These are phyloP conservation scores for Rhodofomes roseus DNA, from an alignment of 1,284 basidiomycete genomes.

Conservation along the genomic window DNA sequence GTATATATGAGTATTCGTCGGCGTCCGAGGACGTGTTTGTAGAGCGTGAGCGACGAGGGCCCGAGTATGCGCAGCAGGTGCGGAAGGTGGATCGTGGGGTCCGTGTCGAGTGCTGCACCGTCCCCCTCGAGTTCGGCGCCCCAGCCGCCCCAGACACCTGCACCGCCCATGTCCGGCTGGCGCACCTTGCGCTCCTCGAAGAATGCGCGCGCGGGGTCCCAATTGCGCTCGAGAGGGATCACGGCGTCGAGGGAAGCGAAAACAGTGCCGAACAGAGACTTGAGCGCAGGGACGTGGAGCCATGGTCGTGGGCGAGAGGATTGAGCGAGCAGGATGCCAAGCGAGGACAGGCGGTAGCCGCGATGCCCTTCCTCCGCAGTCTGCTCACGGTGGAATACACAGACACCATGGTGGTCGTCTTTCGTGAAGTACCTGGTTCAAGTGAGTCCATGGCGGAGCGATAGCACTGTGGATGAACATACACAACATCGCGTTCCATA, in stretches of 20 bases:
- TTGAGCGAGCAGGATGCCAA: conserved; percentile 69
- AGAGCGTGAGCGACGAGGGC: conserved; percentile 69
- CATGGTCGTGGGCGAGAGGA: conserved; percentile 66
- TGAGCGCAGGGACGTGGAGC: conserved; percentile 61
- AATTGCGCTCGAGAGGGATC: conserved; percentile 54
- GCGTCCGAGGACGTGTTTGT: conserved; percentile 72
- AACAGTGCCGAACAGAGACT: conserved; percentile 52
- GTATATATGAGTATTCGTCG: conserved; percentile 73
- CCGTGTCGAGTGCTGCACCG: conserved; percentile 22
- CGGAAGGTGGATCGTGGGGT: conserved; percentile 61
- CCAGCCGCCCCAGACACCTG: conserved; percentile 65
- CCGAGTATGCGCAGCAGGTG: conserved; percentile 71
- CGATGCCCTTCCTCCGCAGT: conserved; percentile 69
- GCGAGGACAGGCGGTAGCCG: conserved; percentile 72
- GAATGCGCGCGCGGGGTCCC: conserved; percentile 57
- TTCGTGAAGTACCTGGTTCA: conserved; percentile 65
- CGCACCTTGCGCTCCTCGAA: conserved; percentile 59
- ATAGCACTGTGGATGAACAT: conserved; percentile 20
- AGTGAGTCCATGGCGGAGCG: conserved; percentile 5
- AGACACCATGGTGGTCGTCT: conserved; percentile 63
- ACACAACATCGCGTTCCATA: conserved; percentile 76
- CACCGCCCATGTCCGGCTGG: conserved; percentile 43
- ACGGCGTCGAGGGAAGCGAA: conserved; percentile 46
- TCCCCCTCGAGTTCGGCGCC: conserved; percentile 53
- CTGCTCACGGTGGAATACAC: conserved; percentile 62